Percentiles rank a stretch among this genome's conserved stretches.
Evolutionary conservation across 202 grass and related monocot species (phyloP).

Genomic region (Schoenoplectus tabernaemontani): DNA sequence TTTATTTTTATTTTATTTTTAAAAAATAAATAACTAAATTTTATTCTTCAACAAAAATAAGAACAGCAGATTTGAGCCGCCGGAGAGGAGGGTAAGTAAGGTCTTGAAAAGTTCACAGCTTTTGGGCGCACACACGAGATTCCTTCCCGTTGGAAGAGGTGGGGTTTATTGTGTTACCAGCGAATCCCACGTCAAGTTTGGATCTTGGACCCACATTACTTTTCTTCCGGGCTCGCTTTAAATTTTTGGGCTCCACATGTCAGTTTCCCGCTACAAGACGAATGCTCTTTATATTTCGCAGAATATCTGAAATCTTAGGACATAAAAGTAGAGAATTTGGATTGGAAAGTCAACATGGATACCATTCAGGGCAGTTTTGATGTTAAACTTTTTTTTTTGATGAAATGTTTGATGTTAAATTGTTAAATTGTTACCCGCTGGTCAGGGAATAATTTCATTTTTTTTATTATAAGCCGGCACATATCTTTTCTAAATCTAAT

Average conservation of each 20-base stretch:
- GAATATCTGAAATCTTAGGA: neutral
- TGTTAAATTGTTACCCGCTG: too few species aligned
- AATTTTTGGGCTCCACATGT: neutral
- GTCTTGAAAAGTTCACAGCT: conserved; percentile 10
- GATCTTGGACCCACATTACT: neutral
- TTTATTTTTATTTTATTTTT: too few species aligned
- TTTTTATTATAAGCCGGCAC: too few species aligned
- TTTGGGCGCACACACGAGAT: conserved; percentile 5
- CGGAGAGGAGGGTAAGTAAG: too few species aligned
- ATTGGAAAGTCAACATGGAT: neutral
- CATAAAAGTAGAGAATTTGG: neutral
- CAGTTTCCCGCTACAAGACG: neutral
- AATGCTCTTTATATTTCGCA: neutral
- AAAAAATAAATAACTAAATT: too few species aligned
- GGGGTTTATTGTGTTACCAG: neutral
- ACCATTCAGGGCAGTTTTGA: too few species aligned
- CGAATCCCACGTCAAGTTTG: neutral
- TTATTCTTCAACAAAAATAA: too few species aligned
- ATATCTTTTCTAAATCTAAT: too few species aligned
- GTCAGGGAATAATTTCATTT: too few species aligned
- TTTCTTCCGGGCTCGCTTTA: neutral
- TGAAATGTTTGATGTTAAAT: neutral
- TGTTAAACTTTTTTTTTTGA: neutral
- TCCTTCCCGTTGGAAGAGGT: conserved; percentile 13
- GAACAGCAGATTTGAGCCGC: too few species aligned